Percentiles rank a stretch among this genome's conserved stretches.
These are phyloP conservation scores for Meredithiella fracta DNA, from an alignment of 2,329 filamentous ascomycete species.

Conservation along the genomic window DNA sequence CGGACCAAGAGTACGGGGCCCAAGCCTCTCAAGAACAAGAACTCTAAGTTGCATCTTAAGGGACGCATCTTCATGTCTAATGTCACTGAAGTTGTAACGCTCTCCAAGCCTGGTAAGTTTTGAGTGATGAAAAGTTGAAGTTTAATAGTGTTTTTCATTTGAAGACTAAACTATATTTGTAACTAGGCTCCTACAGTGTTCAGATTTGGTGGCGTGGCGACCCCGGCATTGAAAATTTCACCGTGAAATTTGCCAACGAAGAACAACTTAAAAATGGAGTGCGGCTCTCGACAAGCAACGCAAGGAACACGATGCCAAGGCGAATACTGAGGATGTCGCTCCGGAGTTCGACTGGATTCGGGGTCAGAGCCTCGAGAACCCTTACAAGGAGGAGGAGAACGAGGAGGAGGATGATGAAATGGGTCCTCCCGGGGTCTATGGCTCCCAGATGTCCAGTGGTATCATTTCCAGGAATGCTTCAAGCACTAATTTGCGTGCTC, in stretches of 20 bases:
- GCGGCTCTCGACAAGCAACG: constrained; percentile 62
- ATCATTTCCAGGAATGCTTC: constrained; percentile 49
- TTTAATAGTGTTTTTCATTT: constrained; percentile 17
- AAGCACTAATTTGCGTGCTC: constrained; percentile 55
- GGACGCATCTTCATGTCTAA: constrained; percentile 99
- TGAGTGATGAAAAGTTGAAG: neutral
- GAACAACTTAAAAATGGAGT: constrained; percentile 90
- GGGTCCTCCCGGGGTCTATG: constrained; percentile 5
- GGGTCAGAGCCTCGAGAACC: constrained; percentile 59
- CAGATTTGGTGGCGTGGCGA: constrained; percentile 99
- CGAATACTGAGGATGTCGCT: constrained; percentile 28
- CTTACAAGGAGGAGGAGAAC: constrained; percentile 53
- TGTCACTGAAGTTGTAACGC: constrained; percentile 80
- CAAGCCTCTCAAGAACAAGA: constrained; percentile 41
- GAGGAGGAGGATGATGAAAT: constrained; percentile 40
- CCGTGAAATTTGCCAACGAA: constrained; percentile 84
- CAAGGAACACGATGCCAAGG: constrained; percentile 38
- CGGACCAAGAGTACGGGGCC: constrained; percentile 39
- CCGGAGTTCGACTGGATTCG: constrained; percentile 71
- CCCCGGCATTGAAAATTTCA: constrained; percentile 86
- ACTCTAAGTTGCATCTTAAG: constrained; percentile 80
- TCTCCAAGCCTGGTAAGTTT: constrained; percentile 66
- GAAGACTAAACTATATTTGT: neutral
- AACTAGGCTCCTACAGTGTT: constrained; percentile 70
- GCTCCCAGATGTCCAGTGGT: constrained; percentile 15